phyloP scores from a whole-genome alignment of 2,329 filamentous ascomycete species.

The Zymoseptoria tritici region DNA sequence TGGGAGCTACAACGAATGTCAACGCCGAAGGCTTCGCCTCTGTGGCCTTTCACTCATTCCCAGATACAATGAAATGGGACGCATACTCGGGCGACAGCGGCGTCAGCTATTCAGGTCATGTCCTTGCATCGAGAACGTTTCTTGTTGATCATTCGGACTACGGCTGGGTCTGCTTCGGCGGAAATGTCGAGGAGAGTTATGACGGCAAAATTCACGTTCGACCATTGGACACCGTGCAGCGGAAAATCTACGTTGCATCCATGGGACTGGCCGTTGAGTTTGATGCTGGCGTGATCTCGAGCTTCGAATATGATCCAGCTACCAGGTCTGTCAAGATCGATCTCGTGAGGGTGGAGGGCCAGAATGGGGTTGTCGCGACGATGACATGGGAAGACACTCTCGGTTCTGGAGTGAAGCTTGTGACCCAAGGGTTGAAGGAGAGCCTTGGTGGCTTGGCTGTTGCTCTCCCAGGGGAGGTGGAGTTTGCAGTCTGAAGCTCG shows the following conservation, averaged over 20 bases:
- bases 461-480: background rate
- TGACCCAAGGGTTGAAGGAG: background rate
- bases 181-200: slow-evolving; percentile 28
- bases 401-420: background rate
- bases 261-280: slow-evolving; percentile 36
- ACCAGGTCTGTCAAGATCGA: slow-evolving; percentile 22
- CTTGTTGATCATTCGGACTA: slow-evolving; percentile 40
- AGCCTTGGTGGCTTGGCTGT: background rate
- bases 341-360: background rate
- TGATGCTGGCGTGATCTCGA: slow-evolving; percentile 39
- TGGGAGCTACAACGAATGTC: slow-evolving; percentile 50
- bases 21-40: slow-evolving; percentile 48
- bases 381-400: slow-evolving; percentile 4
- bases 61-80: slow-evolving; percentile 51
- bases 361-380: background rate
- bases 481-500: background rate
- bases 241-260: slow-evolving; percentile 43
- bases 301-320: slow-evolving; percentile 30
- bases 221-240: slow-evolving; percentile 42
- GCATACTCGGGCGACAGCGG: slow-evolving; percentile 53
- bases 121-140: slow-evolving; percentile 45
- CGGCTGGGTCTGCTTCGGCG: slow-evolving; percentile 47
- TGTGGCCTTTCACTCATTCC: slow-evolving; percentile 51
- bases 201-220: slow-evolving; percentile 29
- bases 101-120: slow-evolving; percentile 44